Evolutionary conservation across 78 protist species (phyloP).

Genomic region (Corallochytrium limacisporum): DNA sequence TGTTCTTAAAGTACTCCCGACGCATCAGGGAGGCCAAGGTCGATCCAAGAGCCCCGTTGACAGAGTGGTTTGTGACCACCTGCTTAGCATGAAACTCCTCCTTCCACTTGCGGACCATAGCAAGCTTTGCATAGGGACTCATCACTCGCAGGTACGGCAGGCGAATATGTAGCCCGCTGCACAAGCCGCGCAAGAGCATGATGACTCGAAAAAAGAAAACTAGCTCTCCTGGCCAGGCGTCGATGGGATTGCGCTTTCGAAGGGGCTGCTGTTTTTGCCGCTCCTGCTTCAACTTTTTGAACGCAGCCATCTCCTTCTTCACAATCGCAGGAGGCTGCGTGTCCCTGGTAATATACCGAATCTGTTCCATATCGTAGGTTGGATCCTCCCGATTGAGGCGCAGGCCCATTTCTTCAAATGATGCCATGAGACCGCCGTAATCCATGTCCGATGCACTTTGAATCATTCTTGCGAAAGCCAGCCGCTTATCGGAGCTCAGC

Average conservation of each 20-base stretch:
- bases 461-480: background rate
- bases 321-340: background rate
- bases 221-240: conserved; percentile 4
- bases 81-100: background rate
- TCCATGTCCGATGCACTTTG: background rate
- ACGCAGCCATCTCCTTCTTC: no score
- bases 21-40: background rate
- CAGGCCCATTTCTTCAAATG: background rate
- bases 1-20: no score
- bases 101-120: background rate
- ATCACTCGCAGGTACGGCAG: background rate
- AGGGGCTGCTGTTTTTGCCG: background rate
- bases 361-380: background rate
- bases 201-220: conserved; percentile 12
- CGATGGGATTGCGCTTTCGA: background rate
- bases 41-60: background rate
- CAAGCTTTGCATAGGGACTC: background rate
- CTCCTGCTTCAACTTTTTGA: background rate
- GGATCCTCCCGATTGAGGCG: background rate
- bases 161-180: background rate
- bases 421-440: background rate
- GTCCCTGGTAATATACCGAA: background rate
- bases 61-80: background rate
- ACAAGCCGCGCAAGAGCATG: background rate
- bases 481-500: background rate